Evolutionary conservation across 2,329 filamentous ascomycete genomes (phyloP), one percentile per base, ranked within the genome.

Genomic region (Meredithiella fracta): DNA sequence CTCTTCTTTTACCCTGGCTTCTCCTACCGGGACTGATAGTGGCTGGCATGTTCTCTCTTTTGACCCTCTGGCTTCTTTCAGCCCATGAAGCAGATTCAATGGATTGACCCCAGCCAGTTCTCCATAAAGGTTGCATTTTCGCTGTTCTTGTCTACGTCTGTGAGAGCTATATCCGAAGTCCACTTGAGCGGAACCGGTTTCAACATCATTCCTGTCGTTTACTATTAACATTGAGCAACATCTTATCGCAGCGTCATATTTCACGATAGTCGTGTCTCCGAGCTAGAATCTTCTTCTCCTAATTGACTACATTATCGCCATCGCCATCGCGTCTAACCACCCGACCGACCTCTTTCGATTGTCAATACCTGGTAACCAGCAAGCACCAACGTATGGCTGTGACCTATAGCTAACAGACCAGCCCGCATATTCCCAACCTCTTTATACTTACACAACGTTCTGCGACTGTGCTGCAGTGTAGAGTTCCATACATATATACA

Each of bases 1-100:
- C 47, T 31, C 38, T 37, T 47, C 25, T 58, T 55, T 53, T 8
- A 55, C 53, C 57, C 57, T 55, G 47, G 57, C 51, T 54, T 51
- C 34, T 57, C 29, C 37, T 20, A 51, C 53, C 37, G 37, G 38
- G 51, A 29, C 40, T 50, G 34, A 51, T 50, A 47, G 47, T 61
- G 49, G 53, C 40, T 53, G 53, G 42, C 55, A 58, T 54, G 54
- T 54, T n/a, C 49, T 54, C 3, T 31, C 47, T 22, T 23, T 15
- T 37, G 6, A n/a, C n/a, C 40, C 60, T 38, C 49, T 37, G 44
- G 29, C 53, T 22, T 26, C 42, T 55, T 49, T 56, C 56, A 49
- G 34, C 47, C 54, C 44, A 31, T 55, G 55, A 37, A 55, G 37
- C 20, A 40, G 22, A 37, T 37, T 14, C 29, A n/a, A 22, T 25